Base-by-base conservation (phyloP, 2,329 filamentous ascomycete genomes). In the Myotisia sp. region DNA sequence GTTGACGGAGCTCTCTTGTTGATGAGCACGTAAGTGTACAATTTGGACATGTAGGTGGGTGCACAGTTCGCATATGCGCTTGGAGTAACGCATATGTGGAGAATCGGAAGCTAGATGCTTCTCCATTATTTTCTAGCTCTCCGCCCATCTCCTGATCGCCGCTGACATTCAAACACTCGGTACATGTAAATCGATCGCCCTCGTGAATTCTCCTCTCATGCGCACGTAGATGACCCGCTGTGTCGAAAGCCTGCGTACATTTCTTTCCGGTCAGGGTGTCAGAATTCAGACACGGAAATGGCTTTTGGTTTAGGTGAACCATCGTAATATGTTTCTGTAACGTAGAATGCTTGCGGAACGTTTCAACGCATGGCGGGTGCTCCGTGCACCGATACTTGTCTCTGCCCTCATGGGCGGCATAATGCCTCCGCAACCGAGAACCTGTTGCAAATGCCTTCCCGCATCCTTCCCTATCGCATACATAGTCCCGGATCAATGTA, bases 281-380 rank as follows among this genome's bases (percentile, higher is more conserved):
- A n/a, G 29, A 32, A 6, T 14, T 21, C 18, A 32, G 19, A 54
- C 87, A 95, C 4, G 67, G 65, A 48, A 76, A 92, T 0, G 82
- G 74, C 29, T 77, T 73, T 39, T 78, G 58, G 18, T 76, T 65
- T 24, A 87, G 61, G 54, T 95, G 87, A 8, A 76, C 77, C 6
- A 73, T 71, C 35, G 77, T 73, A 42, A 93, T 71, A 52, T 95
- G 87, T 33, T 80, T 76, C 52, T 86, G 75, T 10, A 94, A 67
- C 0, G 85, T 92, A 44, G 84, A 76, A 52, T 84, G 79, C 57
- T 93, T 94, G 41, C 87, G 73, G 55, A 94, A 95, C 13, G 73
- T 74, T 57, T 83, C 71, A 12, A 71, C 69, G 57, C 85, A 93
- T 1, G 70, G 72, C 2, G 70, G 67, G 45, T 73, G 77, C 21